Conservation (phyloP, 2,329 filamentous ascomycete genomes). For the Gremmenia infestans region DNA sequence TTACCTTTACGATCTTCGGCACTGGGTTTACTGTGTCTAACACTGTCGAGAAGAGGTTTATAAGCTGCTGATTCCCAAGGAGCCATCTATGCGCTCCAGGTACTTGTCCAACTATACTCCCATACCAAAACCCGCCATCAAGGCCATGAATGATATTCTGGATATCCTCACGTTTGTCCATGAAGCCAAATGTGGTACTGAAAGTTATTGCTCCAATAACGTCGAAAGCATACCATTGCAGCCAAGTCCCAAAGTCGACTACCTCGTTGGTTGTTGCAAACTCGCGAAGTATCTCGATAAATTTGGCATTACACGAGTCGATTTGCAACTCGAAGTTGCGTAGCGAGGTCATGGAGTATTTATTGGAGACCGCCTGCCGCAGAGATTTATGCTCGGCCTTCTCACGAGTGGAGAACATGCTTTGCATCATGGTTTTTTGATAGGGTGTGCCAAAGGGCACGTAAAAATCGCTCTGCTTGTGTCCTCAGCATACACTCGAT, state of each 20-base stretch:
- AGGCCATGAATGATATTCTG: conserved; percentile 5
- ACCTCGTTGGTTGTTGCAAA: background rate
- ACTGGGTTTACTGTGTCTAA: background rate
- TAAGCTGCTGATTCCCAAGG: background rate
- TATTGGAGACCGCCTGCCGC: conserved; percentile 10
- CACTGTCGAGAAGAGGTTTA: background rate
- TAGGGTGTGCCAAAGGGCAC: background rate
- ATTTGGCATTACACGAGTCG: conserved; percentile 20
- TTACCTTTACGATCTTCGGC: background rate
- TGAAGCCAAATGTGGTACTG: conserved; percentile 6
- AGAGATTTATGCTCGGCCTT: background rate
- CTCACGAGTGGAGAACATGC: background rate
- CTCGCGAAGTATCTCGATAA: conserved; percentile 33
- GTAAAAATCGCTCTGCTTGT: background rate
- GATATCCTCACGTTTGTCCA: conserved; percentile 8
- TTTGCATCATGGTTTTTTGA: background rate
- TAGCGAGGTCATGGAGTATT: conserved; percentile 15
- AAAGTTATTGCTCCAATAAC: conserved; percentile 11
- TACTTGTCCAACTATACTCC: background rate
- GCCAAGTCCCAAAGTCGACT: conserved; percentile 1
- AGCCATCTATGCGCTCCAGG: conserved; percentile 2
- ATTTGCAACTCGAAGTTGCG: conserved; percentile 38
- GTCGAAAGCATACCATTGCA: conserved; percentile 12
- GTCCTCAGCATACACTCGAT: background rate
- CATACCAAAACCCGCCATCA: conserved; percentile 1